Percentiles rank a stretch among this genome's conserved stretches.
Evolutionary conservation across 306 rosid species (phyloP).

Genomic region (Oxytropis ochrocephala): DNA sequence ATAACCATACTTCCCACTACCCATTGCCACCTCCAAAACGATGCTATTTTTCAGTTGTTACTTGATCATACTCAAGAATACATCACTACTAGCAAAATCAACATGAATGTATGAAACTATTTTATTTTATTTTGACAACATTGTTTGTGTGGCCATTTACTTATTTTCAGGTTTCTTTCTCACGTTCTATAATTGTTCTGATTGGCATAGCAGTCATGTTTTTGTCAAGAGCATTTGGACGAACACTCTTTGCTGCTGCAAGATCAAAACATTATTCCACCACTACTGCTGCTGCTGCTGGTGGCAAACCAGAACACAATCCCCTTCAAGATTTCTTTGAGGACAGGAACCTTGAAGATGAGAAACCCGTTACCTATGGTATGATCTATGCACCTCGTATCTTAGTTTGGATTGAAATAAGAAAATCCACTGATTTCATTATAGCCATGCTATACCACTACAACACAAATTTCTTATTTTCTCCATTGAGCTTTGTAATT

Average conservation of each 20-base stretch:
- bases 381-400: background rate
- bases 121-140: conserved; percentile 4
- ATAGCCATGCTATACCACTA: background rate
- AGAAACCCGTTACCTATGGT: conserved; percentile 80
- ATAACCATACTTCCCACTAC: background rate
- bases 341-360: conserved; percentile 62
- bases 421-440: background rate
- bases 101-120: background rate
- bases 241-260: conserved; percentile 58
- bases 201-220: conserved; percentile 17
- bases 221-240: conserved; percentile 56
- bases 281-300: conserved; percentile 15
- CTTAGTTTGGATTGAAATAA: background rate
- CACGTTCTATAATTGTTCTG: background rate
- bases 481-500: background rate
- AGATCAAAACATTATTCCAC: conserved; percentile 52
- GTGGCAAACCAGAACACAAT: conserved; percentile 33
- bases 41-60: background rate
- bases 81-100: background rate
- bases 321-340: conserved; percentile 86
- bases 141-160: background rate
- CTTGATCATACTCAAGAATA: background rate
- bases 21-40: background rate
- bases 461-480: background rate
- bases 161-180: conserved; percentile 8